phyloP scores from a whole-genome alignment of 169 alveolate species.

The Sarcocystis neurona region DNA sequence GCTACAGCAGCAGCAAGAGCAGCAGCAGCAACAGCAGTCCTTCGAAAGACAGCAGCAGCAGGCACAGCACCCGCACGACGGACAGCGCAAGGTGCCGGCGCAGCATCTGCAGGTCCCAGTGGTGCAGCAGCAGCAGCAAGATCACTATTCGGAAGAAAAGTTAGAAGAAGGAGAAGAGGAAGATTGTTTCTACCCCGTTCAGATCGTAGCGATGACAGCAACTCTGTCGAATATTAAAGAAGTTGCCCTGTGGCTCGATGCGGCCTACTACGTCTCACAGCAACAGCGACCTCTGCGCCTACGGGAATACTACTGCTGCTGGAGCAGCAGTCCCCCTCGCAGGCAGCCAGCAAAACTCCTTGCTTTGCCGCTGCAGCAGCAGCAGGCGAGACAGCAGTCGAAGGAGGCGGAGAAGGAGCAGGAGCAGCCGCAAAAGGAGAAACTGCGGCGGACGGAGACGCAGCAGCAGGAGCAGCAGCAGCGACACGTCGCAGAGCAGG shows the following conservation, averaged over 20 bases:
- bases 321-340: not conserved
- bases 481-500: too few relatives aligned
- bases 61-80: too few relatives aligned
- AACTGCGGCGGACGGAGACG: not conserved
- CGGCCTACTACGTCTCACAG: slow-evolving; percentile 68
- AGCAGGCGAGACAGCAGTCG: too few relatives aligned
- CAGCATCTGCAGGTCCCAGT: too few relatives aligned
- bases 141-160: not conserved
- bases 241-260: slow-evolving; percentile 76
- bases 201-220: slow-evolving; percentile 82
- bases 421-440: not conserved
- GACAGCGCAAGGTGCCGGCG: too few relatives aligned
- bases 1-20: too few relatives aligned
- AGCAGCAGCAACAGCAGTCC: too few relatives aligned
- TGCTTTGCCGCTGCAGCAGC: too few relatives aligned
- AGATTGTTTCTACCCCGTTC: slow-evolving; percentile 29
- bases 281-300: slow-evolving; percentile 76
- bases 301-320: slow-evolving; percentile 61
- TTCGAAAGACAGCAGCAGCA: too few relatives aligned
- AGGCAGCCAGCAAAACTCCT: not conserved
- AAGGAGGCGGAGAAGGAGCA: not conserved
- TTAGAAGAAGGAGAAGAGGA: slow-evolving; percentile 42
- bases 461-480: slow-evolving; percentile 8
- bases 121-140: not conserved
- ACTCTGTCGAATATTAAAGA: slow-evolving; percentile 73